Evolutionary conservation across 352 stramenopile species (phyloP).

Genomic region (Pythium dissotocum): DNA sequence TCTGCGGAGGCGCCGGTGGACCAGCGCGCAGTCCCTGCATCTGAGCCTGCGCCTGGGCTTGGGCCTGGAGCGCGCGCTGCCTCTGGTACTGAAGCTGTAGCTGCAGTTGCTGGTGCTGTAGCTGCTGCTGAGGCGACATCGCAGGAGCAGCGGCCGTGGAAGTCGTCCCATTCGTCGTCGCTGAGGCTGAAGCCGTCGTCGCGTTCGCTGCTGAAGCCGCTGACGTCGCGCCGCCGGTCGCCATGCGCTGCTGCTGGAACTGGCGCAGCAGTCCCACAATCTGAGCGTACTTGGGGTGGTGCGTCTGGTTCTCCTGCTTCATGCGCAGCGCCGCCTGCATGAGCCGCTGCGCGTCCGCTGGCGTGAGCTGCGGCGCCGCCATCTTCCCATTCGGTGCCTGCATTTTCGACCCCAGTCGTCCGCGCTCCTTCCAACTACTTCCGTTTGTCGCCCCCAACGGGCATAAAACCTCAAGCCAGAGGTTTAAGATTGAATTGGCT

Average conservation of each 20-base stretch:
- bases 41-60: constrained; percentile 33
- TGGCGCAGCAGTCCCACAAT: constrained; percentile 77
- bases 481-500: constrained; percentile 16
- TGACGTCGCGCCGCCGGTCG: constrained; percentile 2
- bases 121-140: constrained; percentile 26
- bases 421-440: constrained; percentile 14
- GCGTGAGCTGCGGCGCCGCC: constrained; percentile 37
- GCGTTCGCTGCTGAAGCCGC: constrained; percentile 9
- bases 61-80: constrained; percentile 32
- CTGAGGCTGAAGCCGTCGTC: background rate
- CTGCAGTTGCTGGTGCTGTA: constrained; percentile 35
- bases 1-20: background rate
- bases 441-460: background rate
- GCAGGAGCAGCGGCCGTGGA: background rate
- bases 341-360: constrained; percentile 78
- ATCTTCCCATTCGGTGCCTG: constrained; percentile 21
- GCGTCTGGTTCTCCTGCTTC: constrained; percentile 73
- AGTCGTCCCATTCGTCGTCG: background rate
- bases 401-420: constrained; percentile 13
- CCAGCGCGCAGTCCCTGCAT: constrained; percentile 17
- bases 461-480: constrained; percentile 19
- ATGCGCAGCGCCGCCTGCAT: constrained; percentile 85
- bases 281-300: constrained; percentile 84
- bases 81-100: constrained; percentile 38
- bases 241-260: constrained; percentile 50